Conservation (phyloP, 139 green algal genomes). For the Axilococcus clingmanii region DNA sequence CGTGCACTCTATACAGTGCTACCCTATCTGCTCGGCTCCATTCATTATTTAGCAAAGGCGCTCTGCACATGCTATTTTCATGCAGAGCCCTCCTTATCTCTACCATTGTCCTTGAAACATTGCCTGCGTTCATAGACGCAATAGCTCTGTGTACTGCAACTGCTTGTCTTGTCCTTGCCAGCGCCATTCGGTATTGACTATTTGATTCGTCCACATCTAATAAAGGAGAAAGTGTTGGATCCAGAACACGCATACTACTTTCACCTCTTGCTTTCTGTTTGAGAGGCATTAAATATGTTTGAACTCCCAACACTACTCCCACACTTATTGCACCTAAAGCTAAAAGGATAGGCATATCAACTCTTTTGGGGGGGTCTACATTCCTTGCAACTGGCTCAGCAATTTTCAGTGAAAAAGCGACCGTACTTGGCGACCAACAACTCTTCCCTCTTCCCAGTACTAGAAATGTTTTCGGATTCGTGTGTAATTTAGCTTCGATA, state of each 20-base stretch:
- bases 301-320: too few relatives aligned
- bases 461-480: too few relatives aligned
- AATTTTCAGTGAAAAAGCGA: too few relatives aligned
- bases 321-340: too few relatives aligned
- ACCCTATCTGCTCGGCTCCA: slow-evolving; percentile 20
- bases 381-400: too few relatives aligned
- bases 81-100: slow-evolving; percentile 55
- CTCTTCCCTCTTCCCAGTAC: too few relatives aligned
- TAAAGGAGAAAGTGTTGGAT: background rate
- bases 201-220: background rate
- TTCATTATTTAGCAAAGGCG: slow-evolving; percentile 39
- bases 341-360: too few relatives aligned
- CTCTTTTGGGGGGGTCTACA: too few relatives aligned
- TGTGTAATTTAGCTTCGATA: too few relatives aligned
- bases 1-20: slow-evolving; percentile 54
- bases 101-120: slow-evolving; percentile 48
- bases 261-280: too few relatives aligned
- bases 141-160: slow-evolving; percentile 48
- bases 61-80: slow-evolving; percentile 55
- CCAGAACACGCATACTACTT: too few relatives aligned
- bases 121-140: slow-evolving; percentile 43
- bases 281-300: slow-evolving; percentile 5
- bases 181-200: slow-evolving; percentile 43
- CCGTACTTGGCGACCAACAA: too few relatives aligned
- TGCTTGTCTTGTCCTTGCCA: slow-evolving; percentile 59